Evolutionary conservation across 2,329 filamentous ascomycete species (phyloP).

Genomic region (Colletotrichum incanum): DNA sequence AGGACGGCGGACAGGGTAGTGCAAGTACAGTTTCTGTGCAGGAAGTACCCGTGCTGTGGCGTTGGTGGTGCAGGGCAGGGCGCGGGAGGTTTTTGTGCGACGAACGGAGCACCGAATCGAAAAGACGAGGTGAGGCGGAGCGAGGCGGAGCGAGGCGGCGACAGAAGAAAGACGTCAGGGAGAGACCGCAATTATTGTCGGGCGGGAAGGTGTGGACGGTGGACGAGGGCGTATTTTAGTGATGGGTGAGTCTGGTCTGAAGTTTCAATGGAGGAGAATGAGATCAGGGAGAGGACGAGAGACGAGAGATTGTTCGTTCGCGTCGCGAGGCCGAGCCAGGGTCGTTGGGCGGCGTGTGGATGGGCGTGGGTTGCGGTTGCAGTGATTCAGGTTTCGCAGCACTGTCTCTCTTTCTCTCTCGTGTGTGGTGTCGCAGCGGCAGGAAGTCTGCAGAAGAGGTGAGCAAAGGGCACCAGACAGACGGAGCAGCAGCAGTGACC

Average conservation of each 20-base stretch:
- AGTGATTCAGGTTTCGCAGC: neutral
- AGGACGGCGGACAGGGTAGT: neutral
- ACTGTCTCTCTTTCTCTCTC: neutral
- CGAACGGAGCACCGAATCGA: slow-evolving; percentile 24
- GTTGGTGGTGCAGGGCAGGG: slow-evolving; percentile 22
- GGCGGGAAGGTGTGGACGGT: neutral
- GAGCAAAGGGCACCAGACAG: slow-evolving; percentile 1
- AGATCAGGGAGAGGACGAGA: neutral
- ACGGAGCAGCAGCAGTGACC: neutral
- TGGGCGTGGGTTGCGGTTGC: slow-evolving; percentile 4
- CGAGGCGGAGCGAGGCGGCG: slow-evolving; percentile 7
- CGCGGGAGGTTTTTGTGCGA: slow-evolving; percentile 32
- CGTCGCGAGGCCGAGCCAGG: slow-evolving; percentile 7
- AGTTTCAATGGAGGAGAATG: slow-evolving; percentile 2
- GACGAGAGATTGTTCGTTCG: slow-evolving; percentile 2
- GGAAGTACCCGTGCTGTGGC: slow-evolving; percentile 9
- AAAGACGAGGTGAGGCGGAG: slow-evolving; percentile 17
- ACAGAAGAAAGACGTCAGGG: slow-evolving; percentile 20
- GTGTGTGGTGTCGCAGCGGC: neutral
- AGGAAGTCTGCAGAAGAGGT: neutral
- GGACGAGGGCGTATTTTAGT: neutral
- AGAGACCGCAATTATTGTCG: slow-evolving; percentile 17
- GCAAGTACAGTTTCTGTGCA: slow-evolving; percentile 1
- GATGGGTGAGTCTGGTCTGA: slow-evolving; percentile 7
- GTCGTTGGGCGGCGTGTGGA: slow-evolving; percentile 8